Conservation (phyloP, 495 filamentous ascomycete species). For the Hyaloscypha variabilis region DNA sequence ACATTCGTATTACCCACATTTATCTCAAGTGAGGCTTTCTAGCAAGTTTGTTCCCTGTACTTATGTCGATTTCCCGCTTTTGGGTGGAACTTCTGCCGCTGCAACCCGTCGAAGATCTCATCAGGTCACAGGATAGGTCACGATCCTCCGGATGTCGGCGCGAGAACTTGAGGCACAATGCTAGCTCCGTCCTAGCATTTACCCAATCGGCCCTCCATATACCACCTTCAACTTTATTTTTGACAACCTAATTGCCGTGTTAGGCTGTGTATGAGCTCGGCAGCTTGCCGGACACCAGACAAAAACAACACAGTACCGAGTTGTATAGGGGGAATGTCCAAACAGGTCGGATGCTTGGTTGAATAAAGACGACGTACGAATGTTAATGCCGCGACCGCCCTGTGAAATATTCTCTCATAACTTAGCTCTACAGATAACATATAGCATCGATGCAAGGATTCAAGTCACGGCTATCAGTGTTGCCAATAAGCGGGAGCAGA, state of each 20-base stretch:
- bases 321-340: constrained; percentile 20
- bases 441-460: constrained; percentile 41
- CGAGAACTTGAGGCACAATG: too few species aligned
- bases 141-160: too few species aligned
- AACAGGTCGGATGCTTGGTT: constrained; percentile 22
- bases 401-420: constrained; percentile 26
- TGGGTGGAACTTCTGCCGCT: too few species aligned
- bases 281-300: constrained; percentile 21
- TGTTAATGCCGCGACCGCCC: constrained; percentile 23
- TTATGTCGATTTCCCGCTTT: too few species aligned
- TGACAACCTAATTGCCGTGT: too few species aligned
- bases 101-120: constrained; percentile 33
- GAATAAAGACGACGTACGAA: constrained; percentile 20
- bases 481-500: constrained; percentile 82
- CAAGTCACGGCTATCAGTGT: constrained; percentile 51
- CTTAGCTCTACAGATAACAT: constrained; percentile 17
- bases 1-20: too few species aligned
- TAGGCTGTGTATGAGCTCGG: constrained; percentile 22
- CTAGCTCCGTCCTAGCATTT: too few species aligned
- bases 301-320: constrained; percentile 15
- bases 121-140: constrained; percentile 60
- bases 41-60: too few species aligned
- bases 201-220: too few species aligned
- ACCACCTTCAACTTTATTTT: too few species aligned
- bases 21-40: too few species aligned